These are phyloP conservation scores for Claviceps fusiformis DNA, from an alignment of 2,329 filamentous ascomycete species.

Conservation along the genomic window DNA sequence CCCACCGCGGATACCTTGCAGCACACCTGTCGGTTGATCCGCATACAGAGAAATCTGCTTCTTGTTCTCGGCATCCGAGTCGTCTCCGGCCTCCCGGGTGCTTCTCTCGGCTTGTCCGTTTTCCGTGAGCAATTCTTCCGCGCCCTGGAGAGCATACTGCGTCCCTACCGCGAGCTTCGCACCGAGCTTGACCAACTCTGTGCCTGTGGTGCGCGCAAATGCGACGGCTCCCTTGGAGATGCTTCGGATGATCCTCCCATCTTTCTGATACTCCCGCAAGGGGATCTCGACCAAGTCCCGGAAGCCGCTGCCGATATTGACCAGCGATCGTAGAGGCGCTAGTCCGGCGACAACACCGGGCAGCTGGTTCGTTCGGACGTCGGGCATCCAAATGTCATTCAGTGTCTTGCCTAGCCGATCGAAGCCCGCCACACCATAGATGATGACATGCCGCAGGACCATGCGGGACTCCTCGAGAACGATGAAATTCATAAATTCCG, in stretches of 20 bases:
- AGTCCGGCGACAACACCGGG: conserved; percentile 79
- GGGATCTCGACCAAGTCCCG: conserved; percentile 79
- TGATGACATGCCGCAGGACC: conserved; percentile 73
- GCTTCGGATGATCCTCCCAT: conserved; percentile 81
- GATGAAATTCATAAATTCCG: conserved; percentile 98
- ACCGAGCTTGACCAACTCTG: conserved; percentile 84
- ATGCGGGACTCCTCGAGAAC: conserved; percentile 81
- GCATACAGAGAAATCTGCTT: conserved; percentile 85
- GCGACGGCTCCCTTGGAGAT: conserved; percentile 80
- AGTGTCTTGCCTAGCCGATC: conserved; percentile 79
- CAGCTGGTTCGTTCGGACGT: conserved; percentile 80
- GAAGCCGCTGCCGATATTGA: conserved; percentile 81
- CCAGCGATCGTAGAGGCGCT: conserved; percentile 76
- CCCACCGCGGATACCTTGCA: conserved; percentile 73
- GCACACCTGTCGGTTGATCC: conserved; percentile 79
- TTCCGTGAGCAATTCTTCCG: conserved; percentile 61
- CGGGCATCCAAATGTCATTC: conserved; percentile 93
- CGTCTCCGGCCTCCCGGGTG: conserved; percentile 42
- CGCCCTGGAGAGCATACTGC: conserved; percentile 80
- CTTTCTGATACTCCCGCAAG: conserved; percentile 83
- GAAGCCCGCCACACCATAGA: conserved; percentile 85
- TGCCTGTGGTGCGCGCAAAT: conserved; percentile 88
- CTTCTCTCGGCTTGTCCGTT: conserved; percentile 19
- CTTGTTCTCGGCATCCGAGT: conserved; percentile 52
- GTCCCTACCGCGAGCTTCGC: conserved; percentile 92